These are phyloP conservation scores for Suillus plorans DNA, from an alignment of 768 basidiomycete genomes.

Conservation along the genomic window DNA sequence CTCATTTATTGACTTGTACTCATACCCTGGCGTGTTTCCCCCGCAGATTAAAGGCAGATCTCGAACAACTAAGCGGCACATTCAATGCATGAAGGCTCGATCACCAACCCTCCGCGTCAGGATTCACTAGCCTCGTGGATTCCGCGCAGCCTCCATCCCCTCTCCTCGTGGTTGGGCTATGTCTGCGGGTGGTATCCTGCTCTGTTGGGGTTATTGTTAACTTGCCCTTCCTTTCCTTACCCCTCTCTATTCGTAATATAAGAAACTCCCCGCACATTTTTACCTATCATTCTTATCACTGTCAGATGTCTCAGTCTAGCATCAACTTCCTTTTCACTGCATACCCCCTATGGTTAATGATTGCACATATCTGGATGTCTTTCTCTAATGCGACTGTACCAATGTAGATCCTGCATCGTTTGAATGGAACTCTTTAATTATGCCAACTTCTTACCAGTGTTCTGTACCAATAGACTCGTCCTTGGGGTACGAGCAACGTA, in stretches of 20 bases:
- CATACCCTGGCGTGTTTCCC: conserved; percentile 21
- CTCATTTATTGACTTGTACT: conserved; percentile 39
- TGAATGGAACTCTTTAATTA: conserved; percentile 6
- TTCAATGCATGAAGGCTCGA: conserved; percentile 20
- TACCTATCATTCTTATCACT: conserved; percentile 14
- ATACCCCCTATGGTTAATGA: conserved; percentile 27
- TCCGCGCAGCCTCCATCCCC: conserved; percentile 28
- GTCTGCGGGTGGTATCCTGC: conserved; percentile 12
- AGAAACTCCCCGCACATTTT: background rate
- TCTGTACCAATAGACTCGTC: background rate
- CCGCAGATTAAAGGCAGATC: conserved; percentile 67
- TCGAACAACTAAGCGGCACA: conserved; percentile 46
- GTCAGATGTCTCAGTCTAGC: conserved; percentile 22
- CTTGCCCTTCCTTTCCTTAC: background rate
- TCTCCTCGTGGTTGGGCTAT: conserved; percentile 25
- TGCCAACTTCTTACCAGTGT: background rate
- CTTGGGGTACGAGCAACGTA: background rate
- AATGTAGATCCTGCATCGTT: conserved; percentile 21
- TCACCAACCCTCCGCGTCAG: conserved; percentile 10
- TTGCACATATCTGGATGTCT: conserved; percentile 17
- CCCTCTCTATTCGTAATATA: conserved; percentile 3
- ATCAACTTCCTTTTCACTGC: conserved; percentile 12
- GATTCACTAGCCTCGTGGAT: conserved; percentile 34
- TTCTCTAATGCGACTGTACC: conserved; percentile 16
- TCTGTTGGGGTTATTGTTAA: background rate